phyloP scores from a whole-genome alignment of 176 grass and related monocot genomes.

The Zoysia pacifica region DNA sequence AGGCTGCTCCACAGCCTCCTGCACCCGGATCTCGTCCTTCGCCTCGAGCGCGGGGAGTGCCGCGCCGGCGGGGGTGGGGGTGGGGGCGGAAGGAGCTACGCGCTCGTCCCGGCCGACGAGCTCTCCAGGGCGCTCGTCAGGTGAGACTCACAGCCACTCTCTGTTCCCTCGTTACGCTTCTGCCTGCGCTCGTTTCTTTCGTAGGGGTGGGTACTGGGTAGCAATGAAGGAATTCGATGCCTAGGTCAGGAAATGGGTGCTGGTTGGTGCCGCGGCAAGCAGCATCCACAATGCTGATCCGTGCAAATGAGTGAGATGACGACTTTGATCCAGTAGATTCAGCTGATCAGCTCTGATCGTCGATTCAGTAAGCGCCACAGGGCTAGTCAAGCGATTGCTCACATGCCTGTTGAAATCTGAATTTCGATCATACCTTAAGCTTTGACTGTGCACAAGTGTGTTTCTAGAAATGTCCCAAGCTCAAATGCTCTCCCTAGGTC shows the following conservation, averaged over 20 bases:
- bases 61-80: neutral
- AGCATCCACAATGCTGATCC: neutral
- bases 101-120: constrained; percentile 62
- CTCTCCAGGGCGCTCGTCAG: constrained; percentile 52
- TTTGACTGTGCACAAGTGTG: neutral
- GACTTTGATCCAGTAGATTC: neutral
- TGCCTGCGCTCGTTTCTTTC: neutral
- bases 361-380: neutral
- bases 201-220: neutral
- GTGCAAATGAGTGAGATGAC: neutral
- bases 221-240: neutral
- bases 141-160: constrained; percentile 15
- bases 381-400: neutral
- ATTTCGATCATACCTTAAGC: neutral
- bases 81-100: constrained; percentile 48
- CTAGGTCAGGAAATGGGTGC: neutral
- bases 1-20: constrained; percentile 71
- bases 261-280: neutral
- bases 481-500: neutral
- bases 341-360: neutral
- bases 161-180: neutral
- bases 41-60: constrained; percentile 56
- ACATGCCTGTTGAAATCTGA: neutral
- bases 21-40: constrained; percentile 70
- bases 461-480: neutral